A percentile compares a stretch with the other conserved stretches of the same genome.
Evolutionary conservation across 768 basidiomycete genomes (phyloP).

Genomic region (Pisolithus tinctorius): DNA sequence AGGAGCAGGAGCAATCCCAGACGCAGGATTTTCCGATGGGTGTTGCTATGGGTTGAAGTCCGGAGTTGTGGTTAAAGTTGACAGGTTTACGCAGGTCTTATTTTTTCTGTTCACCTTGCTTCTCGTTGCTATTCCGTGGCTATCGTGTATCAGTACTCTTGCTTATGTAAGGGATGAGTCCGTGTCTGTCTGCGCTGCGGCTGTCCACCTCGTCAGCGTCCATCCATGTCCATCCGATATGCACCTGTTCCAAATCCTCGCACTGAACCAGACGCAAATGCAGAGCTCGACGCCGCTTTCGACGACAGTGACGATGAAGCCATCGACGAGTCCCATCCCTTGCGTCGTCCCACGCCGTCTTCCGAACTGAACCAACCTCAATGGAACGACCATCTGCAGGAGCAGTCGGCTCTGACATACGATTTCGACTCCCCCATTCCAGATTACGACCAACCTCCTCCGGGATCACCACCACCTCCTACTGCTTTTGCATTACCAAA

Average conservation of each 20-base stretch:
- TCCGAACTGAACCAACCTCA: slow-evolving; percentile 12
- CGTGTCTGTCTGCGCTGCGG: background rate
- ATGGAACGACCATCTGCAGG: slow-evolving; percentile 9
- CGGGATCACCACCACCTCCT: slow-evolving; percentile 69
- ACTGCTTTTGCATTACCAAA: slow-evolving; percentile 63
- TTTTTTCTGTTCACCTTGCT: background rate
- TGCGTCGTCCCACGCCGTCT: slow-evolving; percentile 33
- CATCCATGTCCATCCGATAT: slow-evolving; percentile 52
- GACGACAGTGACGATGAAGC: slow-evolving; percentile 73
- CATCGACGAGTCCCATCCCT: slow-evolving; percentile 40
- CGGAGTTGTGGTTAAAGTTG: no score
- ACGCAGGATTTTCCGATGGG: slow-evolving; percentile 21
- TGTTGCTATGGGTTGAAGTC: slow-evolving; percentile 2
- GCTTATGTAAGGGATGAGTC: no score
- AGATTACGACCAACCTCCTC: slow-evolving; percentile 79
- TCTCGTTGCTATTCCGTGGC: no score
- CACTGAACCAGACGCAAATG: slow-evolving; percentile 38
- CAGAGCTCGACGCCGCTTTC: slow-evolving; percentile 85
- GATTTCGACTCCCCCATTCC: slow-evolving; percentile 64
- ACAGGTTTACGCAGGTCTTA: no score
- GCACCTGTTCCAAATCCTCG: slow-evolving; percentile 58
- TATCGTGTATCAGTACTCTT: background rate
- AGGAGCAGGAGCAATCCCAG: slow-evolving; percentile 5
- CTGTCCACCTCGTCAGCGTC: background rate
- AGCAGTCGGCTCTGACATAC: slow-evolving; percentile 41